Evolutionary conservation across 2,329 filamentous ascomycete genomes (phyloP).

Genomic region (Ceratocystis lukuohia): DNA sequence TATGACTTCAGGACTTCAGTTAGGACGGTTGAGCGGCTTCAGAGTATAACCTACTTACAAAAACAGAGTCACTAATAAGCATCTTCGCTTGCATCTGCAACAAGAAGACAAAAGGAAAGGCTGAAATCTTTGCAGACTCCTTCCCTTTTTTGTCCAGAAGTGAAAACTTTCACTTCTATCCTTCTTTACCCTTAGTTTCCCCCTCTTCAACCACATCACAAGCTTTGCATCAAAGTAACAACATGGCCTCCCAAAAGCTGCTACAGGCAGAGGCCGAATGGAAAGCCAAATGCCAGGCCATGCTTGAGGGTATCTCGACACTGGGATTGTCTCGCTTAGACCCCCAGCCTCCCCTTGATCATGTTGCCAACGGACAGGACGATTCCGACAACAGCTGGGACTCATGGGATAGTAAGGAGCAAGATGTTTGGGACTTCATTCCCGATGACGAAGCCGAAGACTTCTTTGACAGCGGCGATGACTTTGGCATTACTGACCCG

Average conservation of each 20-base stretch:
- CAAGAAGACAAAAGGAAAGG: background rate
- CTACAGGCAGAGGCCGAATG: conserved; percentile 38
- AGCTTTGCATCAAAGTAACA: too few species aligned
- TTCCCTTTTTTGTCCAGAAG: background rate
- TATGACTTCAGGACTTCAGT: background rate
- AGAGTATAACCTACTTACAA: background rate
- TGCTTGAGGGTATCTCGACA: conserved; percentile 72
- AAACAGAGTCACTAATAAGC: background rate
- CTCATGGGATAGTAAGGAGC: conserved; percentile 47
- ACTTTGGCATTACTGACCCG: conserved; percentile 27
- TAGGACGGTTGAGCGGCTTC: background rate
- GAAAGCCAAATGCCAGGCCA: conserved; percentile 71
- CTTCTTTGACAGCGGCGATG: conserved; percentile 27
- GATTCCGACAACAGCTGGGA: conserved; percentile 38
- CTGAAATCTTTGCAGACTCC: background rate
- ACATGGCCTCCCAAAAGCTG: conserved; percentile 11
- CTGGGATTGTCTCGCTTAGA: conserved; percentile 39
- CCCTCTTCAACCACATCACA: background rate
- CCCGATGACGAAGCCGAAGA: conserved; percentile 57
- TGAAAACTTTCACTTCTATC: background rate
- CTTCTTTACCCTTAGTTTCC: background rate
- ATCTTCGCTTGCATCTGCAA: background rate
- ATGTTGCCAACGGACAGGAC: conserved; percentile 34
- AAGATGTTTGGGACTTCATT: conserved; percentile 90
- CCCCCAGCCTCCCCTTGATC: conserved; percentile 25